A percentile compares a stretch with the other conserved stretches of the same genome.
Evolutionary conservation across 2,329 filamentous ascomycete species (phyloP).

Genomic region (Hypoxylon sp.): DNA sequence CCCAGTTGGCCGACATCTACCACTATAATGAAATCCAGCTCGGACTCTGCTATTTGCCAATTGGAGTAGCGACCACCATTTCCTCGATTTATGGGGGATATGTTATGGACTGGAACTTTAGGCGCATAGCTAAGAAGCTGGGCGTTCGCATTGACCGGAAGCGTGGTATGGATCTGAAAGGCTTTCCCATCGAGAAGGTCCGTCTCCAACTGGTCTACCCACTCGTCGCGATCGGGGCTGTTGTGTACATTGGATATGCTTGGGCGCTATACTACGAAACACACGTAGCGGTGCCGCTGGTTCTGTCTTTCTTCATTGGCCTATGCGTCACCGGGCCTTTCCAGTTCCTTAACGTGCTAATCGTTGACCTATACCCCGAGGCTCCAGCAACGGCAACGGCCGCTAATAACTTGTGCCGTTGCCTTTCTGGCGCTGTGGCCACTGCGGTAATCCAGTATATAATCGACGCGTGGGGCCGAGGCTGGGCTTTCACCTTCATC

Average conservation of each 20-base stretch:
- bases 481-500: constrained; percentile 75
- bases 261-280: constrained; percentile 69
- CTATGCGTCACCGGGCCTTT: constrained; percentile 73
- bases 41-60: constrained; percentile 69
- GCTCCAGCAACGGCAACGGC: constrained; percentile 74
- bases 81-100: constrained; percentile 70
- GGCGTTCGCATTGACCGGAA: constrained; percentile 73
- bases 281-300: constrained; percentile 68
- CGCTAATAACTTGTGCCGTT: constrained; percentile 75
- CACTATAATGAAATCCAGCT: constrained; percentile 65
- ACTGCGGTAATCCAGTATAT: constrained; percentile 73
- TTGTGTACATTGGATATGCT: constrained; percentile 68
- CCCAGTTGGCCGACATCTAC: constrained; percentile 67
- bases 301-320: constrained; percentile 70
- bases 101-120: constrained; percentile 77
- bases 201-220: constrained; percentile 69
- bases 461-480: constrained; percentile 69
- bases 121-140: constrained; percentile 72
- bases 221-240: constrained; percentile 68
- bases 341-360: constrained; percentile 72
- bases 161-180: constrained; percentile 66
- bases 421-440: constrained; percentile 70
- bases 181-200: constrained; percentile 69
- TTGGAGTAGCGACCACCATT: constrained; percentile 65
- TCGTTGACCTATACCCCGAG: constrained; percentile 74